Evolutionary conservation across 352 stramenopile species (phyloP).

Genomic region (Phytophthora rubi): DNA sequence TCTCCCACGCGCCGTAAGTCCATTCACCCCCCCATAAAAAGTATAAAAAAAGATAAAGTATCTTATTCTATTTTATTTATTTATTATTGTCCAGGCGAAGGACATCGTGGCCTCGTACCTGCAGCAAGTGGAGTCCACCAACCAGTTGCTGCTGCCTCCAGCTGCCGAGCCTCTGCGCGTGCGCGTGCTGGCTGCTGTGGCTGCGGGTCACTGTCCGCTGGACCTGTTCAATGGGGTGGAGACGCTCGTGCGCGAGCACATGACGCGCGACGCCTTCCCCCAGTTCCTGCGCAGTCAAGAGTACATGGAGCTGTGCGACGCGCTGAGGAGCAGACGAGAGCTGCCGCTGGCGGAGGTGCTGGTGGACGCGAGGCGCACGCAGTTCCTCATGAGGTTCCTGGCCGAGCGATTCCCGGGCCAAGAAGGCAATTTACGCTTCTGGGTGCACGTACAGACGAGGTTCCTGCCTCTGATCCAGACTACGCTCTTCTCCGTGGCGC

Average conservation of each 20-base stretch:
- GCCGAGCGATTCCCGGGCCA: conserved; percentile 28
- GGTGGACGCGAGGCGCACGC: conserved; percentile 58
- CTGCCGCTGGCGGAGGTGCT: conserved; percentile 72
- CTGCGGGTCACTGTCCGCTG: conserved; percentile 40
- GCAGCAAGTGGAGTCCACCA: conserved; percentile 32
- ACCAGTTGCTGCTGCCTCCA: conserved; percentile 28
- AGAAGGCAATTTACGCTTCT: conserved; percentile 73
- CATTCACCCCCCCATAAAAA: not conserved
- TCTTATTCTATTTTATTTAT: not conserved
- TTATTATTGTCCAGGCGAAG: conserved; percentile 39
- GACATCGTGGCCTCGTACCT: conserved; percentile 54
- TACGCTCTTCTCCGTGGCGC: conserved; percentile 64
- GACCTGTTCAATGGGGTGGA: conserved; percentile 75
- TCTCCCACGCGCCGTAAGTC: conserved; percentile 49
- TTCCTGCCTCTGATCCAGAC: conserved; percentile 77
- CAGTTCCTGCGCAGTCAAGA: conserved; percentile 53
- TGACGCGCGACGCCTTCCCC: conserved; percentile 62
- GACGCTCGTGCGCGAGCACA: conserved; percentile 46
- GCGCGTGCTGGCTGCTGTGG: conserved; percentile 42
- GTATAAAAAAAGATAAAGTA: not conserved
- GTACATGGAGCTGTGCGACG: conserved; percentile 62
- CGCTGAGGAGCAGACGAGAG: conserved; percentile 57
- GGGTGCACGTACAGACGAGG: conserved; percentile 73
- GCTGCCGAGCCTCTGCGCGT: conserved; percentile 35
- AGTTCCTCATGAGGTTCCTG: conserved; percentile 63